Evolutionary conservation across 108 stramenopile genomes (phyloP).

Genomic region (Chaetoceros muelleri): DNA sequence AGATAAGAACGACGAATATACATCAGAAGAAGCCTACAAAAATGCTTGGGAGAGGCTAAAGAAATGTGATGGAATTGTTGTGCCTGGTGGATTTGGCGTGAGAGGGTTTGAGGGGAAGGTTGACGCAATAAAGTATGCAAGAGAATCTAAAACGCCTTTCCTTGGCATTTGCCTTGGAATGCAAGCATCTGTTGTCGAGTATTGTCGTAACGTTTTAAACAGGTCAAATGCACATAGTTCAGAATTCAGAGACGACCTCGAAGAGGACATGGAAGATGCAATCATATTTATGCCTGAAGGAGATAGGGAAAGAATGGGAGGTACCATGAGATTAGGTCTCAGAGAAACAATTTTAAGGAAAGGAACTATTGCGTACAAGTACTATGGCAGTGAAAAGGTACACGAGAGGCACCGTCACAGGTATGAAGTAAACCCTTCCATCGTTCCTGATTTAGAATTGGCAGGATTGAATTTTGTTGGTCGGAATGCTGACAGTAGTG

Average conservation of each 20-base stretch:
- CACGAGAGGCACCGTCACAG: slow-evolving; percentile 35
- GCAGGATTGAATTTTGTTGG: slow-evolving; percentile 33
- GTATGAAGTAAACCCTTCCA: slow-evolving; percentile 31
- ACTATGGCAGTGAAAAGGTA: slow-evolving; percentile 32
- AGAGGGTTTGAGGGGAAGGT: slow-evolving; percentile 75
- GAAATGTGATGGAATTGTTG: slow-evolving; percentile 56
- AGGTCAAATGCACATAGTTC: slow-evolving; percentile 51
- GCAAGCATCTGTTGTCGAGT: slow-evolving; percentile 77
- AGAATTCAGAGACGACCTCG: slow-evolving; percentile 42
- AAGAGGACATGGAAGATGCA: slow-evolving; percentile 38
- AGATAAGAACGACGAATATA: slow-evolving; percentile 25
- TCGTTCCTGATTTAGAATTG: slow-evolving; percentile 24
- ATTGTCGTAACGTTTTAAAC: slow-evolving; percentile 59
- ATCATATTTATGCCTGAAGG: slow-evolving; percentile 83
- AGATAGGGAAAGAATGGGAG: slow-evolving; percentile 30
- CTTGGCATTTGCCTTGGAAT: slow-evolving; percentile 77
- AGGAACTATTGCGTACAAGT: slow-evolving; percentile 17
- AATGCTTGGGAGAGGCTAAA: slow-evolving; percentile 55
- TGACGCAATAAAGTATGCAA: slow-evolving; percentile 49
- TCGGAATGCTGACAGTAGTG: slow-evolving; percentile 33
- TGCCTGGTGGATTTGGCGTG: slow-evolving; percentile 83
- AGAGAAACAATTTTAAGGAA: slow-evolving; percentile 30
- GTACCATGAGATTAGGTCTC: slow-evolving; percentile 33
- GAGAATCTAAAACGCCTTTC: slow-evolving; percentile 42
- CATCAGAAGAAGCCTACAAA: slow-evolving; percentile 28